Conservation (phyloP, 306 rosid genomes). For the Begonia loranthoides region DNA sequence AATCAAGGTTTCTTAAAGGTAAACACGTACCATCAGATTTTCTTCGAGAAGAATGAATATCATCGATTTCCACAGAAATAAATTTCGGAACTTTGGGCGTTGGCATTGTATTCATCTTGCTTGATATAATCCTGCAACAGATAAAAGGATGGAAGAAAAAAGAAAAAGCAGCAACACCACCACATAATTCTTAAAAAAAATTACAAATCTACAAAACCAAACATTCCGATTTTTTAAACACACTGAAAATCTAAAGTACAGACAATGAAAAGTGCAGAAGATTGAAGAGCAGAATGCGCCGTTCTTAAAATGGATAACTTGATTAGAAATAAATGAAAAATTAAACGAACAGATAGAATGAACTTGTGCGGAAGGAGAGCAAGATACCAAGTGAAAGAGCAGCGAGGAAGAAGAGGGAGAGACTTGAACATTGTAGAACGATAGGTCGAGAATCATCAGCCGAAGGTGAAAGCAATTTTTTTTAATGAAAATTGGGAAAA, state of each 20-base stretch:
- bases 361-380: background rate
- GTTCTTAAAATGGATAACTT: background rate
- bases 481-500: no score
- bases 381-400: conserved; percentile 1
- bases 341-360: no score
- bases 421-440: background rate
- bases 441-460: no score
- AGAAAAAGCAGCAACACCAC: no score
- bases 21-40: conserved; percentile 39
- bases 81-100: conserved; percentile 30
- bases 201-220: no score
- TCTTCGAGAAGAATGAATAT: conserved; percentile 21
- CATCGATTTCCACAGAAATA: conserved; percentile 40
- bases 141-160: background rate
- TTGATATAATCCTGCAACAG: conserved; percentile 15
- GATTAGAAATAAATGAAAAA: no score
- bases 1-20: background rate
- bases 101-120: conserved; percentile 42
- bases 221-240: no score
- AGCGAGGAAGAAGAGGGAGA: conserved; percentile 1
- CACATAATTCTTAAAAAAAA: no score
- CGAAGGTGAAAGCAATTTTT: no score
- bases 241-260: background rate
- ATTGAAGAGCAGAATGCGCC: no score
- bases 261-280: background rate